Evolutionary conservation across 1,284 basidiomycete genomes (phyloP), one percentile per base, ranked within the genome.

Genomic region (Takashimella koratensis): DNA sequence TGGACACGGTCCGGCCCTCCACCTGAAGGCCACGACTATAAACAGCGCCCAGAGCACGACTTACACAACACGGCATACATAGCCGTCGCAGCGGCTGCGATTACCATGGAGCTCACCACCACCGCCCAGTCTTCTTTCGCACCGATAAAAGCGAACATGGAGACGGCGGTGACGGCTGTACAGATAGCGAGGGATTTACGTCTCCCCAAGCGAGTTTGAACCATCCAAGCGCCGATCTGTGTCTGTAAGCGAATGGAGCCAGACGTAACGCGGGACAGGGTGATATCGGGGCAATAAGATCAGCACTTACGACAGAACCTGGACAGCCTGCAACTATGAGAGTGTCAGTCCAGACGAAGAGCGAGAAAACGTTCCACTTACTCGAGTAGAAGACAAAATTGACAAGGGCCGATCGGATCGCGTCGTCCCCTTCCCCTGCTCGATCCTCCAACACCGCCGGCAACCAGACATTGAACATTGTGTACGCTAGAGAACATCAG

Each of bases 391-490:
- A 82, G 10, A 94, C 86, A 63, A 67, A 71, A 45, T 92, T 88
- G 83, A 84, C 86, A 47, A 94, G 68, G 43, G 83, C 88, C 46
- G 83, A 81, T 57, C 84, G 80, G 16, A 92, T 75, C 1, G 80
- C 76, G 62, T 82, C 82, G 20, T 80, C 73, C 1, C 73, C 70
- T 24, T 64, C 64, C 2, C 65, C 68, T 11, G 66, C 68, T 0
- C 68, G 66, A 26, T 65, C 67, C 19, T 76, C 93, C 25, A 98
- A 78, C 13, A 95, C 81, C 65, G 92, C 92, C 0, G 95, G 95
- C 20, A 97, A 81, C 74, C 87, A 98, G 12, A 96, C 92, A 68
- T 98, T 98, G 78, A 98, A 98, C 85, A 95, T 95, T 5, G 90
- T 97, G 68, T 85, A 93, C 2, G 86, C 91, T 87, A 67, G 48